phyloP scores from a whole-genome alignment of 768 basidiomycete genomes.

The Tephrocybe sp. region DNA sequence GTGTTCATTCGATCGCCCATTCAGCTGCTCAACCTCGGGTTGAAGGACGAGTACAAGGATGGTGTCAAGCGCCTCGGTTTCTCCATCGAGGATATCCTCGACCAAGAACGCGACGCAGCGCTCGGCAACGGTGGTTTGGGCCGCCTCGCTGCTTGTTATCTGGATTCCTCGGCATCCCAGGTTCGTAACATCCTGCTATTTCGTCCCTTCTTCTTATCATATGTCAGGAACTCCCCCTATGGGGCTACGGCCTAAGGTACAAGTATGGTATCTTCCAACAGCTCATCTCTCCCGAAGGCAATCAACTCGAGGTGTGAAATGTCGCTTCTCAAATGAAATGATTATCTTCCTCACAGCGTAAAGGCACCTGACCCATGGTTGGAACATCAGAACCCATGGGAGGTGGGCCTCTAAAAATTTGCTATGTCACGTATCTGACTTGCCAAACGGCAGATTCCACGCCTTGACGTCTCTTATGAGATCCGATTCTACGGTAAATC shows the following conservation, averaged over 20 bases:
- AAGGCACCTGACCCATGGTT: constrained; percentile 92
- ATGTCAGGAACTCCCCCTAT: constrained; percentile 75
- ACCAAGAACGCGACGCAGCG: constrained; percentile 90
- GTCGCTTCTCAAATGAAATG: too few relatives aligned
- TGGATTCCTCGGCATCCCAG: constrained; percentile 89
- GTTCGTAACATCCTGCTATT: constrained; percentile 67
- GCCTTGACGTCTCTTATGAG: constrained; percentile 81
- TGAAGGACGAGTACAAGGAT: constrained; percentile 73
- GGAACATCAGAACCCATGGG: constrained; percentile 86
- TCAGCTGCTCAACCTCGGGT: constrained; percentile 84
- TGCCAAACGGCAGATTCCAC: constrained; percentile 46
- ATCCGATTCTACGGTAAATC: constrained; percentile 89
- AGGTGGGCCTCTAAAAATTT: constrained; percentile 30
- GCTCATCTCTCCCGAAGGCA: constrained; percentile 81
- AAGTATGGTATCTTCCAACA: constrained; percentile 97
- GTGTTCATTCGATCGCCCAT: constrained; percentile 13
- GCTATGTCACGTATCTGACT: not conserved
- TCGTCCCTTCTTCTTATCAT: constrained; percentile 32
- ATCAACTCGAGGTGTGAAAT: constrained; percentile 79
- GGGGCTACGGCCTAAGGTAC: constrained; percentile 95
- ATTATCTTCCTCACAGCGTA: too few relatives aligned
- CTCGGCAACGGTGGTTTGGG: constrained; percentile 96
- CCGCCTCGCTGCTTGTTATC: constrained; percentile 95
- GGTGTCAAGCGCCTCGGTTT: constrained; percentile 83
- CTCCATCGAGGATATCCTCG: constrained; percentile 83